These are phyloP conservation scores for Thalassiosira oceanica DNA, from an alignment of 352 stramenopile species.

Conservation along the genomic window DNA sequence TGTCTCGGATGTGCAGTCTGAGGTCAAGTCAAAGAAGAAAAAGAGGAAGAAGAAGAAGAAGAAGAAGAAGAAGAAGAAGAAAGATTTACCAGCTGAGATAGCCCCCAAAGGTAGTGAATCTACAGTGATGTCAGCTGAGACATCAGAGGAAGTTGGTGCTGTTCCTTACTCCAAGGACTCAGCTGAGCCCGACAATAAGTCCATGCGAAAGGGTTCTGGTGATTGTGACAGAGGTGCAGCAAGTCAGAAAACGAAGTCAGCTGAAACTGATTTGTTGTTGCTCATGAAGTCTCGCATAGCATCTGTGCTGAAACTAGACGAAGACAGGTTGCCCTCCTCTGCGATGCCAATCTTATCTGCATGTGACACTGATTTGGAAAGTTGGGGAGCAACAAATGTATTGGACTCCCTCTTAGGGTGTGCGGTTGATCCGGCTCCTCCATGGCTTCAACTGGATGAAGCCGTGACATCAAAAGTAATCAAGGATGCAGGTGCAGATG, in stretches of 20 bases:
- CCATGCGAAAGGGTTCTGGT: not conserved
- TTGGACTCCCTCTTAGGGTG: not conserved
- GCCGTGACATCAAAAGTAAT: not conserved
- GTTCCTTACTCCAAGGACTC: not conserved
- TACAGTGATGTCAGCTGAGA: not conserved
- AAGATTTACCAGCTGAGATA: not conserved
- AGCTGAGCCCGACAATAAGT: not conserved
- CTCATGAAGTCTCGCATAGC: not conserved
- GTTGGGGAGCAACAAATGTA: not conserved
- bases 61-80: conserved; percentile 30
- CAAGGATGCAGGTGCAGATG: not conserved
- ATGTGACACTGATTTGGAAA: not conserved
- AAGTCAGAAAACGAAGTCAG: not conserved
- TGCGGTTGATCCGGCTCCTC: not conserved
- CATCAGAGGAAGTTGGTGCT: no score
- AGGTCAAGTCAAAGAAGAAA: not conserved
- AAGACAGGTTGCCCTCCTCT: not conserved
- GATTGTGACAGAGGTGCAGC: not conserved
- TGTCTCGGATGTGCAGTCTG: no score
- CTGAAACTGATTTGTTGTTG: not conserved
- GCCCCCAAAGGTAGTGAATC: not conserved
- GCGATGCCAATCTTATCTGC: not conserved
- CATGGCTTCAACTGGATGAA: conserved; percentile 1
- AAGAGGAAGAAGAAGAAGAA: conserved; percentile 19
- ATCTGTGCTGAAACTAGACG: not conserved